Base-by-base conservation (phyloP, 1,284 basidiomycete species). In the Gomphus sp. region DNA sequence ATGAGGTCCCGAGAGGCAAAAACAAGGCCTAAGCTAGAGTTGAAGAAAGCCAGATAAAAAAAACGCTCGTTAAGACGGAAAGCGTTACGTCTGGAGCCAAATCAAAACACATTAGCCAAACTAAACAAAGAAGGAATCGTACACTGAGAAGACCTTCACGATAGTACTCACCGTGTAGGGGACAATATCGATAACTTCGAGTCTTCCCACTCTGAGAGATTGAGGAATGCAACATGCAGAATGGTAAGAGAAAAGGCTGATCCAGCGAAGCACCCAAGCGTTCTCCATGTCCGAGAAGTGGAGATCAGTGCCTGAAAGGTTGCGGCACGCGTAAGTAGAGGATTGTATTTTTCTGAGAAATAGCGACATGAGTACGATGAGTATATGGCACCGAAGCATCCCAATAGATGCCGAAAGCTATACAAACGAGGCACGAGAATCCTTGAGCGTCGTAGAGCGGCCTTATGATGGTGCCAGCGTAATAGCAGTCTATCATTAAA, bases 61-160 rank as follows among this genome's bases (percentile, higher is more conserved):
- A 85, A 70, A 18, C 80, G 78, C 0, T 84, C 84, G 59, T 87
- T 87, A 45, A 89, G 72, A 66, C 86, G 84, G 64, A 81, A 79
- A 1, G 85, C 84, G 62, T 88, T 83, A 67, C 84, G 86, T 66
- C 86, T 88, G 62, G 3, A 48, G 8, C 36, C 22, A 9, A 18
- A 25, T 11, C 25, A 11, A 18, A 41, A 33, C 10, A 34, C 4
- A 51, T 22, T 34, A 51, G 31, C 14, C 31, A 34, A n/a, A 34
- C 5, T 25, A 50, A 36, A 4, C 11, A 18, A 37, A 6, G 16
- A 47, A 14, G 28, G 57, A 9, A 44, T 10, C 22, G 11, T 11
- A 25, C 9, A 47, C 55, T 34, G n/a, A 49, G 37, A 41, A 25
- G 22, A 28, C 41, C 18, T 14, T 22, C 33, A 36, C 9, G 25